Evolutionary conservation across 208 protist genomes (phyloP), one percentile per base, ranked within the genome.

Genomic region (Acanthamoeba rhysodes): DNA sequence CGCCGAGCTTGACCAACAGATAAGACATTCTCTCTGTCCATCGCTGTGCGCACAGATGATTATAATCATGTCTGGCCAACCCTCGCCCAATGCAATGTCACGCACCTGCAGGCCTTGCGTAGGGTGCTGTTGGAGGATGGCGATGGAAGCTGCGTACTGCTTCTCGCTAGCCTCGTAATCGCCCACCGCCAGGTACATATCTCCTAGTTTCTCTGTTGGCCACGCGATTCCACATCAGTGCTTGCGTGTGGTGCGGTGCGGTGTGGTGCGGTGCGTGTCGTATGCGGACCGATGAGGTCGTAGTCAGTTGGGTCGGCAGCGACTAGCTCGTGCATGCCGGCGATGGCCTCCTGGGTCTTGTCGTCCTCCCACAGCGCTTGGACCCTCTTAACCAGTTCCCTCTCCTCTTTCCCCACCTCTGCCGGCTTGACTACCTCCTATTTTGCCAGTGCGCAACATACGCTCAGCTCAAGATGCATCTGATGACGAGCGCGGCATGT

Each of bases 141-240:
- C 50, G 32, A 90, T 8, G 57, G 84, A 2, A 0, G 70, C 20
- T 2, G 84, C 22, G 55, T 90, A 90, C 4, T 90, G 37, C 34
- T 22, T 24, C 10, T 90, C 16, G 55, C 84, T 72, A 16, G 48
- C 50, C 29, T 62, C 84, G 41, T 90, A 90, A 24, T 90, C 9
- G 41, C 84, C 84, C 59, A 90, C 84, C 8, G 84, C 84, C 55
- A 90, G 50, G 14, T 90, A 90, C 84, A 90, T 90, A 10, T 90
- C 84, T 0, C 57, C 84, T 12, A 90, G 55, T 22, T 66, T 62
- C 84, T 90, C 84, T 90, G 84, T 87, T 27, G 32, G 0, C 2
- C 29, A 5, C 7, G 3, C 10, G 12, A 4, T 48, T 37, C 14
- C 41, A 84, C 37, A 37, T 55, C 4, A 3, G 41, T 10, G 76